Conservation (phyloP, 1,139 yeast genomes). For the Zhuliangozyma parablackwelliae region DNA sequence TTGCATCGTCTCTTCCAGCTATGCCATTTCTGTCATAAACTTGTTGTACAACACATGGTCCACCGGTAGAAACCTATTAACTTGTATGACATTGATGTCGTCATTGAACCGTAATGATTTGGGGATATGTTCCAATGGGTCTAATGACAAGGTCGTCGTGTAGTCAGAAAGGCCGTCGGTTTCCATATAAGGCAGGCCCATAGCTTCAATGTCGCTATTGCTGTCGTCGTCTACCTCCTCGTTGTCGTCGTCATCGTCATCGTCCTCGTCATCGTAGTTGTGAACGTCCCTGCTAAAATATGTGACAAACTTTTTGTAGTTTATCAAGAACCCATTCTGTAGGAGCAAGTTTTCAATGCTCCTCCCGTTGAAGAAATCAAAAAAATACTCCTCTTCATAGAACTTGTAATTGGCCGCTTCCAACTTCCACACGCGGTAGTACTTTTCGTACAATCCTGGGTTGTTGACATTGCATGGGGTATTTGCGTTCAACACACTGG, state of each 20-base stretch:
- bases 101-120: conserved; percentile 11
- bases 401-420: conserved; percentile 8
- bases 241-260: conserved; percentile 6
- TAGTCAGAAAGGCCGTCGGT: not conserved
- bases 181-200: not conserved
- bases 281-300: conserved; percentile 9
- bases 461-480: conserved; percentile 1
- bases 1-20: conserved; percentile 9
- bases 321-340: conserved; percentile 10
- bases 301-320: conserved; percentile 7
- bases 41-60: conserved; percentile 10
- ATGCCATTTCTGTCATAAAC: conserved; percentile 5
- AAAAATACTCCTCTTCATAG: conserved; percentile 13
- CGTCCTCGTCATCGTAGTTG: conserved; percentile 8
- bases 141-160: conserved; percentile 2
- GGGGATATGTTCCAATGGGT: conserved; percentile 3
- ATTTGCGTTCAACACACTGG: conserved; percentile 4
- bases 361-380: conserved; percentile 9
- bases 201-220: not conserved
- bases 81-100: conserved; percentile 8
- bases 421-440: conserved; percentile 13
- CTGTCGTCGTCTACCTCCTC: conserved; percentile 1
- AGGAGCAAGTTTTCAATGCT: conserved; percentile 3
- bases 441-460: conserved; percentile 9
- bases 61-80: conserved; percentile 10